Evolutionary conservation across 2,329 filamentous ascomycete species (phyloP), one percentile per base, ranked within the genome.

Genomic region (Proliferodiscus dingleyae): DNA sequence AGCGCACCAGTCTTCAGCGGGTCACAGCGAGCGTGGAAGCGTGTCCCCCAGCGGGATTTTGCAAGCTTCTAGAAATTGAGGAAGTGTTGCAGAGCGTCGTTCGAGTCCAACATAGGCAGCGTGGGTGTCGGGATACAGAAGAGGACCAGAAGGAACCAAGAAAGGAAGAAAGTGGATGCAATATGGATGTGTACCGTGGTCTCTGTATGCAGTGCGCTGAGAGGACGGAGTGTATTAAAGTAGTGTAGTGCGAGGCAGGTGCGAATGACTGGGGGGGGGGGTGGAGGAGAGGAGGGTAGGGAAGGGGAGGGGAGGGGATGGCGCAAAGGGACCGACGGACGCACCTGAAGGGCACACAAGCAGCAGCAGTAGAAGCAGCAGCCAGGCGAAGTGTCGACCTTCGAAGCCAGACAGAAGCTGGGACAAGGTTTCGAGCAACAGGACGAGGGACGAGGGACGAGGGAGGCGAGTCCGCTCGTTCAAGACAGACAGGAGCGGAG

Each of bases 111-210:
- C 34, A 40, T 40, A 16, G 19, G 23, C 37, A 28, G 23, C 37
- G 28, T 41, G 19, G 39, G 19, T 8, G 39, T 22, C 19, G 26
- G n/a, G n/a, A 41, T 26, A 41, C 39, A 30, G 33, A n/a, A 41
- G 13, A n/a, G n/a, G n/a, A n/a, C n/a, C n/a, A n/a, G n/a, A n/a
- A n/a, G n/a, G n/a, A n/a, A n/a, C n/a, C n/a, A n/a, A n/a, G n/a
- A n/a, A n/a, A n/a, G 34, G 34, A 11, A 37, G 34, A 24, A 37
- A 37, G 5, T 37, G 34, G 19, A 15, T 37, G 19, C 18, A 18
- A 22, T 37, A 19, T 37, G 34, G 34, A 37, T 37, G 34, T 37
- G 34, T 41, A 41, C 50, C 52, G 10, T 45, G 33, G 34, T 30
- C 37, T 41, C 28, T 34, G n/a, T n/a, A 23, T 23, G 19, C 19